Evolutionary conservation across 2,329 filamentous ascomycete genomes (phyloP), one percentile per base, ranked within the genome.

Genomic region (Zymoseptoria brevis): DNA sequence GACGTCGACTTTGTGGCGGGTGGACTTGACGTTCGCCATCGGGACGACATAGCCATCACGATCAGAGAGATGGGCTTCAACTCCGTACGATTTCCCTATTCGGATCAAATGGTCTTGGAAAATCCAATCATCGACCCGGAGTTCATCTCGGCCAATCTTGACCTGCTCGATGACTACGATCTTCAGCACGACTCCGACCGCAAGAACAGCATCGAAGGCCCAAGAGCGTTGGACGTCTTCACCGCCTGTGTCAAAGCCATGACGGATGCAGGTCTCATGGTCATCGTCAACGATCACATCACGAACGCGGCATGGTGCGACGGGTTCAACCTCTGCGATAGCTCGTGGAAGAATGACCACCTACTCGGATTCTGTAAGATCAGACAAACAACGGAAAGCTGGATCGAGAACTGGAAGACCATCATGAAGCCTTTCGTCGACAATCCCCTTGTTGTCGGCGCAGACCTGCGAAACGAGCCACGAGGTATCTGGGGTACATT

Each of bases 231-330:
- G 62, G 85, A 87, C 63, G 74, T 88, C 4, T 83, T 83, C 64
- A 78, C 79, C 60, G 83, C 84, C 4, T 81, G 82, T 48, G 79
- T 85, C 26, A 74, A 77, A 53, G 62, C 83, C 9, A 74, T 88
- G 66, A 87, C 85, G 8, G 79, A 82, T 26, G 82, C 79, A 9
- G 85, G 84, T 21, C 72, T 88, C 56, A 82, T 83, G 21, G 85
- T 88, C 57, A 83, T 88, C 54, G 73, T 87, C 62, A 88, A 88
- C 75, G 83, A 88, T 72, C 86, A 88, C 72, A 88, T 88, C 71
- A 88, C 86, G 1, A 80, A 80, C 53, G 83, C 85, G 8, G 81
- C 81, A 6, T 88, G 85, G 86, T 88, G 85, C 73, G 87, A 85
- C 70, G 85, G 85, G 55, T 82, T 80, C 22, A 81, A 88, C 68